Conservation (phyloP, 139 green algal genomes). For the Auxenochlorella pyrenoidosa region DNA sequence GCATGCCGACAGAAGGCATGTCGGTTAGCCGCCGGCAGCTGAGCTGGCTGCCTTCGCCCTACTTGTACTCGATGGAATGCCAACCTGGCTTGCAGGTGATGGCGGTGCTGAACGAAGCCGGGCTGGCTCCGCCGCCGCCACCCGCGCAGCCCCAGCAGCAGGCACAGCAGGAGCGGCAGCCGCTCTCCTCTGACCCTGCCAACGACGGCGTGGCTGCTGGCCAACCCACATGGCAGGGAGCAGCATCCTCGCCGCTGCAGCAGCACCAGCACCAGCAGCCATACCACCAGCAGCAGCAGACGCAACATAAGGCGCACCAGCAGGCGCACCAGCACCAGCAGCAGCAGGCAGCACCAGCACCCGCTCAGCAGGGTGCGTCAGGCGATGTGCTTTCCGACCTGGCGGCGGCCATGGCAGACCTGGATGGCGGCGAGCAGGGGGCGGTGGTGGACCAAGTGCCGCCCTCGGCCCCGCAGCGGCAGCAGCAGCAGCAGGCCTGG, state of each 20-base stretch:
- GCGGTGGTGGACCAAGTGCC: neutral
- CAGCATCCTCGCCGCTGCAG: neutral
- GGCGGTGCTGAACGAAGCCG: neutral
- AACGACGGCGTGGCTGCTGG: neutral
- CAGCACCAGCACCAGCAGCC: neutral
- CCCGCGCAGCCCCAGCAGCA: neutral
- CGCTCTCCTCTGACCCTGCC: neutral
- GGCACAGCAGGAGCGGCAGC: neutral
- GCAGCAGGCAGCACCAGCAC: neutral
- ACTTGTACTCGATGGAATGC: neutral
- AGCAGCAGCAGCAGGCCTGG: neutral
- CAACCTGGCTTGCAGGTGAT: slow-evolving; percentile 21
- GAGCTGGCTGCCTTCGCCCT: neutral
- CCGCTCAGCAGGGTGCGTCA: neutral
- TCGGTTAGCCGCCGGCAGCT: no score
- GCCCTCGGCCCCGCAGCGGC: neutral
- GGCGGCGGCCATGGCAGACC: slow-evolving; percentile 8
- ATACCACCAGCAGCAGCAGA: neutral
- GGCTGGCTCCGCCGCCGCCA: neutral
- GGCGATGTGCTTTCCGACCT: neutral
- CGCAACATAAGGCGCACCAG: no score
- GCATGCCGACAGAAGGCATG: neutral
- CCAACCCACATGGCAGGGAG: neutral
- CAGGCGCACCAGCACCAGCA: neutral
- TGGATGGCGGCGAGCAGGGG: neutral